These are phyloP conservation scores for Geosmithia flava DNA, from an alignment of 2,329 filamentous ascomycete genomes.

Conservation along the genomic window DNA sequence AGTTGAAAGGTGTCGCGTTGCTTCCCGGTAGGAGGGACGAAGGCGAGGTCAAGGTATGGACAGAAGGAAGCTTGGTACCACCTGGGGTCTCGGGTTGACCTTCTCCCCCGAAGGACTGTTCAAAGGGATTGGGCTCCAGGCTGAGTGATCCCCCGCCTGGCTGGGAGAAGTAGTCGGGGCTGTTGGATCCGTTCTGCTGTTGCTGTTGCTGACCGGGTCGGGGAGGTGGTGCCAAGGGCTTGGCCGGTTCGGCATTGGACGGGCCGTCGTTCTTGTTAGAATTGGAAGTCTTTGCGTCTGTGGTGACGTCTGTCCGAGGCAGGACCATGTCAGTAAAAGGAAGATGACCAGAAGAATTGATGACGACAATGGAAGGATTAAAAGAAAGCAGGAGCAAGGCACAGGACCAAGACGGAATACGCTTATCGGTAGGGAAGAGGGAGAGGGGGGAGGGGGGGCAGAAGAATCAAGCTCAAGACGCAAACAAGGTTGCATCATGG, in stretches of 20 bases:
- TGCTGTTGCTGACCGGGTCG: slow-evolving; percentile 37
- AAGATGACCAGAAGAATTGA: not conserved
- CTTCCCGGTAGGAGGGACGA: slow-evolving; percentile 66
- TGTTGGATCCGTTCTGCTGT: slow-evolving; percentile 29
- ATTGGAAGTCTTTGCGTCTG: slow-evolving; percentile 34
- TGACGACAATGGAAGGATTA: not conserved
- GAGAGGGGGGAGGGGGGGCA: not conserved
- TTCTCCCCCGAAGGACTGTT: slow-evolving; percentile 69
- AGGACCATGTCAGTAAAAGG: slow-evolving; percentile 2
- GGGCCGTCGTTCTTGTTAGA: slow-evolving; percentile 34
- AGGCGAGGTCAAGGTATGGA: slow-evolving; percentile 83
- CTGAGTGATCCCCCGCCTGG: slow-evolving; percentile 41
- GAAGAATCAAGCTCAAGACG: no score
- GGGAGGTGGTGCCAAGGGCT: slow-evolving; percentile 59
- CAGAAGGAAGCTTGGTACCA: slow-evolving; percentile 71
- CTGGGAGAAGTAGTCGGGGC: slow-evolving; percentile 58
- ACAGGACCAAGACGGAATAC: not conserved
- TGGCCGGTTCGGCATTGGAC: slow-evolving; percentile 45
- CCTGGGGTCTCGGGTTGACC: slow-evolving; percentile 66
- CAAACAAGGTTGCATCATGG: slow-evolving; percentile 1
- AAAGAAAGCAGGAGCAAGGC: not conserved
- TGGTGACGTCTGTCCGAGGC: slow-evolving; percentile 21
- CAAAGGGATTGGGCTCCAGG: slow-evolving; percentile 91
- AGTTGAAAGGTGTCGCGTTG: slow-evolving; percentile 63
- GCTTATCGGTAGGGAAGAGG: not conserved